Conservation (phyloP, 1,284 basidiomycete genomes). For the Ganoderma leucocontextum region DNA sequence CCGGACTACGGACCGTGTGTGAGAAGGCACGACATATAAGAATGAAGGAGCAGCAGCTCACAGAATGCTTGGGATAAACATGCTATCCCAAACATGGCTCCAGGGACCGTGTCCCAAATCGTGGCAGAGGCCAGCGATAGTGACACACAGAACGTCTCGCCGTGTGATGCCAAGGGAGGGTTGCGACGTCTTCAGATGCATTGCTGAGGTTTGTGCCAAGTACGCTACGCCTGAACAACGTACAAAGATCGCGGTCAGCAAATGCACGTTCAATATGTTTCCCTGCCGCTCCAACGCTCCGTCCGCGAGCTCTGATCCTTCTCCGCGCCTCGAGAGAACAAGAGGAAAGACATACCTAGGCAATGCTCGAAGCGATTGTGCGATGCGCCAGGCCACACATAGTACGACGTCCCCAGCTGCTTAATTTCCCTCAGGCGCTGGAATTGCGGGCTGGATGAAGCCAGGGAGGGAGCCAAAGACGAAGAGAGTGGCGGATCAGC, state of each 20-base stretch:
- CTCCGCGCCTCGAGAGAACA: constrained; percentile 1
- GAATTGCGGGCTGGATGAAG: constrained; percentile 69
- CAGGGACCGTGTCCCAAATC: constrained; percentile 80
- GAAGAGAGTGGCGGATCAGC: constrained; percentile 8
- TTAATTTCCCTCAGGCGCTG: constrained; percentile 79
- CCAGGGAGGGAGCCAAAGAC: not conserved
- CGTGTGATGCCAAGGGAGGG: constrained; percentile 70
- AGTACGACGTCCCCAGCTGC: constrained; percentile 78
- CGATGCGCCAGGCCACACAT: constrained; percentile 77
- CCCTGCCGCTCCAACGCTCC: not conserved
- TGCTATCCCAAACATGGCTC: constrained; percentile 76
- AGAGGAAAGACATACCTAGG: constrained; percentile 57
- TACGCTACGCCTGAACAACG: constrained; percentile 66
- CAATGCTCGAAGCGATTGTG: constrained; percentile 86
- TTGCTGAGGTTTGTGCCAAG: constrained; percentile 68
- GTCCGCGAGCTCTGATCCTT: not conserved
- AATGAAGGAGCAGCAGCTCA: constrained; percentile 41
- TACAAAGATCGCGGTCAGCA: constrained; percentile 7
- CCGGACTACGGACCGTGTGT: constrained; percentile 43
- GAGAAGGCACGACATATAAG: not conserved
- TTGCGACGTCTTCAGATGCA: constrained; percentile 65
- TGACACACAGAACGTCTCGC: constrained; percentile 72
- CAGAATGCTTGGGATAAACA: constrained; percentile 69
- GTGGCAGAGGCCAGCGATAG: constrained; percentile 76
- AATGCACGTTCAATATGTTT: not conserved